Evolutionary conservation across 2,329 filamentous ascomycete genomes (phyloP).

Genomic region (Amauroascus niger): DNA sequence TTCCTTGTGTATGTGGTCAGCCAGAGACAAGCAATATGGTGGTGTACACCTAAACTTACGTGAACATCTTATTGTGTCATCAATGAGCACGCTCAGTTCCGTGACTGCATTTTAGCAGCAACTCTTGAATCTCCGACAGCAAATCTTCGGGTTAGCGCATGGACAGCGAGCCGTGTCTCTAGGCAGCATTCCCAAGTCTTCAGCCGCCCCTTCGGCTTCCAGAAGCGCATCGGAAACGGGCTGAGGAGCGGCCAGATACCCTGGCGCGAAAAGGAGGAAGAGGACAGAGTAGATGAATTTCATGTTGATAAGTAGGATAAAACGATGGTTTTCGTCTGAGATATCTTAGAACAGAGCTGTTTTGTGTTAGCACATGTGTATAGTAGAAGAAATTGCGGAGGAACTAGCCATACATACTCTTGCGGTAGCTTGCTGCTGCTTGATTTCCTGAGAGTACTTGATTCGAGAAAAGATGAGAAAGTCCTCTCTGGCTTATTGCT

Average conservation of each 20-base stretch:
- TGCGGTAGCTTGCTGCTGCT: neutral
- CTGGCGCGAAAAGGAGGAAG: constrained; percentile 1
- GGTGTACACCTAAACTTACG: neutral
- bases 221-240: neutral
- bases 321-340: neutral
- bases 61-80: neutral
- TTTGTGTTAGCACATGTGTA: neutral
- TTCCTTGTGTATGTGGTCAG: neutral
- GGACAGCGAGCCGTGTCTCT: neutral
- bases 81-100: neutral
- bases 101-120: neutral
- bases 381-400: neutral
- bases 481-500: neutral
- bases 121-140: neutral
- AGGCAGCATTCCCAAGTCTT: neutral
- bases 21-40: no score
- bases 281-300: constrained; percentile 1
- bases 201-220: neutral
- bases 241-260: neutral
- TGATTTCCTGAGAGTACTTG: neutral
- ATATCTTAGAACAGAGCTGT: neutral
- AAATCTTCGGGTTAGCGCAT: neutral
- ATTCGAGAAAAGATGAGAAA: neutral
- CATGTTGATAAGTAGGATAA: neutral
- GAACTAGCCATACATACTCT: neutral